Conservation (phyloP, 192 early-diverging fungal species). For the Podila epicladia region DNA sequence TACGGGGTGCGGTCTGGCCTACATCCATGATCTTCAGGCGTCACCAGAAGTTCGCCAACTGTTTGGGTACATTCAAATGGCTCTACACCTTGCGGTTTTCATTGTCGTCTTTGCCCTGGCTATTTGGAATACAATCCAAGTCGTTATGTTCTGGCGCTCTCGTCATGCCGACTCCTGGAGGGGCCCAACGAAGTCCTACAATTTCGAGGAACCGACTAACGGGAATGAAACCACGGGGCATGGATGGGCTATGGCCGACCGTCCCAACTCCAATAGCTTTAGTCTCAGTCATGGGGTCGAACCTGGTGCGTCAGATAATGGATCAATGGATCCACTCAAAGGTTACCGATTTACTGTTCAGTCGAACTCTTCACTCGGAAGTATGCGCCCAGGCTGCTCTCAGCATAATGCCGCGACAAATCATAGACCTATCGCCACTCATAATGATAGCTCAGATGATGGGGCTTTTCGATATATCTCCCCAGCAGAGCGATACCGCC, state of each 20-base stretch:
- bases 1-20: slow-evolving; percentile 48
- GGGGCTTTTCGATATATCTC: neutral
- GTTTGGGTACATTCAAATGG: slow-evolving; percentile 56
- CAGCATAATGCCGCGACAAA: neutral
- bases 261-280: slow-evolving; percentile 7
- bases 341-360: slow-evolving; percentile 37
- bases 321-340: neutral
- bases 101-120: slow-evolving; percentile 50
- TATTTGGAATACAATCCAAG: slow-evolving; percentile 43
- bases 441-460: neutral
- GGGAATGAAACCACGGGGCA: neutral
- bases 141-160: slow-evolving; percentile 40
- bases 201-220: slow-evolving; percentile 4
- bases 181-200: slow-evolving; percentile 27
- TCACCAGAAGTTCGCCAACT: slow-evolving; percentile 42
- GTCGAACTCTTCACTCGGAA: slow-evolving; percentile 14
- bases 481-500: slow-evolving; percentile 6
- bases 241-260: slow-evolving; percentile 13
- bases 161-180: slow-evolving; percentile 21
- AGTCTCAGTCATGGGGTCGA: too few relatives aligned
- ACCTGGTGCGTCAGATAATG: too few relatives aligned
- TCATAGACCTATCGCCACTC: slow-evolving; percentile 5
- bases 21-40: slow-evolving; percentile 33
- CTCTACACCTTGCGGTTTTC: slow-evolving; percentile 52
- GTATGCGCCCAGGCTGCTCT: too few relatives aligned